A percentile compares a stretch with the other conserved stretches of the same genome.
Evolutionary conservation across 2,329 filamentous ascomycete genomes (phyloP).

Genomic region (Berkeleyomyces rouxiae): DNA sequence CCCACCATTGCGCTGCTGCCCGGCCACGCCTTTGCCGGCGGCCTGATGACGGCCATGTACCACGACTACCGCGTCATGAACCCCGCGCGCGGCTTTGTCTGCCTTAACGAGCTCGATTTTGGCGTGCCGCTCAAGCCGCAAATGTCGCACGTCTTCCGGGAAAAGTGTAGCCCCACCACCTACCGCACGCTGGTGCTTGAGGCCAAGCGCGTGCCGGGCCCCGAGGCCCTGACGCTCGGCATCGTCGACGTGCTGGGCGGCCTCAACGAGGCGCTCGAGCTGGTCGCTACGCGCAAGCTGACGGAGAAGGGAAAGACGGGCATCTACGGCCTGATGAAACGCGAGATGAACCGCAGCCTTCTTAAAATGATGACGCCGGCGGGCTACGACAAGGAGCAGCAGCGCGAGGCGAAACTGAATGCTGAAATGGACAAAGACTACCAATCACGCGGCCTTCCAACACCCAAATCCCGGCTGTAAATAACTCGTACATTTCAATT

Average conservation of each 20-base stretch:
- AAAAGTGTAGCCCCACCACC: constrained; percentile 41
- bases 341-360: constrained; percentile 57
- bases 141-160: constrained; percentile 59
- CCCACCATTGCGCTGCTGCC: constrained; percentile 66
- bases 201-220: constrained; percentile 47
- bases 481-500: not conserved
- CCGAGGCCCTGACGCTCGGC: constrained; percentile 46
- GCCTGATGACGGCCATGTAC: constrained; percentile 66
- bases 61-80: constrained; percentile 74
- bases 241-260: constrained; percentile 54
- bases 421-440: constrained; percentile 30
- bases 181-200: constrained; percentile 57
- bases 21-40: constrained; percentile 67
- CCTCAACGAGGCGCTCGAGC: constrained; percentile 41
- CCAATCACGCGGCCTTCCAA: constrained; percentile 5
- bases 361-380: constrained; percentile 39
- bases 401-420: constrained; percentile 28
- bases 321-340: constrained; percentile 55
- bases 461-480: constrained; percentile 22
- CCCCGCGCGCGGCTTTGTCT: constrained; percentile 52
- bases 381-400: constrained; percentile 32
- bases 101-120: constrained; percentile 69
- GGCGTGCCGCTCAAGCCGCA: constrained; percentile 57
- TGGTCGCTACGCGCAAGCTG: constrained; percentile 44
- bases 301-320: constrained; percentile 44